phyloP scores from a whole-genome alignment of 73 alveolate species.

The Durusdinium trenchii region DNA sequence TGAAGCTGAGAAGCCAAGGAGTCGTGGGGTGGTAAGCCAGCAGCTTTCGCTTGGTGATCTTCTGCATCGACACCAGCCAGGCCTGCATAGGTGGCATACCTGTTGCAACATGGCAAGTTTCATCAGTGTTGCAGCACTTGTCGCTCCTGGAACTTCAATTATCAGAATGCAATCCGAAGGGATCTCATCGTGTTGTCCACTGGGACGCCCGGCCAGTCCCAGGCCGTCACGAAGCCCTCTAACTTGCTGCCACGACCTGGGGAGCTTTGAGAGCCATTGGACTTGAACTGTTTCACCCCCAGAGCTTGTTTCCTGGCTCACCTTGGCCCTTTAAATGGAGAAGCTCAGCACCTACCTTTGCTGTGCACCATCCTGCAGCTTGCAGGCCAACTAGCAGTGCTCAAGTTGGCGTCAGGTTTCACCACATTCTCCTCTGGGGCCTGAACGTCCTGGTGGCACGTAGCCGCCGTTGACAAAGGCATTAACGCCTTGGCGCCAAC shows the following conservation, averaged over 20 bases:
- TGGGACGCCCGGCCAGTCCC: conserved; percentile 58
- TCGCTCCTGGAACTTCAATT: background rate
- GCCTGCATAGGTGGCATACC: conserved; percentile 89
- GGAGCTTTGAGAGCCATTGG: background rate
- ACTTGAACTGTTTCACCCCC: too few species aligned
- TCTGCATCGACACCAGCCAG: conserved; percentile 56
- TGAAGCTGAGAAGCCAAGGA: conserved; percentile 25
- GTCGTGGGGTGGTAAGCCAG: conserved; percentile 56
- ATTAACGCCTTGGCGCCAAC: conserved; percentile 29
- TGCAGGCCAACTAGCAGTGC: too few species aligned
- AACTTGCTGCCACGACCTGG: conserved; percentile 25
- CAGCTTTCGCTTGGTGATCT: conserved; percentile 66
- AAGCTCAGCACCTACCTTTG: too few species aligned
- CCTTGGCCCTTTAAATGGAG: too few species aligned
- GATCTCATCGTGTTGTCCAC: background rate
- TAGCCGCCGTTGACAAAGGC: conserved; percentile 71
- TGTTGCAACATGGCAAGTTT: background rate
- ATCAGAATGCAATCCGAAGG: background rate
- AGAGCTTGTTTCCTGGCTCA: too few species aligned
- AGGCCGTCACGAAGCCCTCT: conserved; percentile 51
- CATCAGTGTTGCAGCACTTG: background rate
- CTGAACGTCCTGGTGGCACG: conserved; percentile 33
- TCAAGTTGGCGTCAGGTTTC: too few species aligned
- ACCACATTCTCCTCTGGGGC: background rate
- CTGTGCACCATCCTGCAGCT: too few species aligned